These are phyloP conservation scores for Didymella lethalis DNA, from an alignment of 2,329 filamentous ascomycete species.

Conservation along the genomic window DNA sequence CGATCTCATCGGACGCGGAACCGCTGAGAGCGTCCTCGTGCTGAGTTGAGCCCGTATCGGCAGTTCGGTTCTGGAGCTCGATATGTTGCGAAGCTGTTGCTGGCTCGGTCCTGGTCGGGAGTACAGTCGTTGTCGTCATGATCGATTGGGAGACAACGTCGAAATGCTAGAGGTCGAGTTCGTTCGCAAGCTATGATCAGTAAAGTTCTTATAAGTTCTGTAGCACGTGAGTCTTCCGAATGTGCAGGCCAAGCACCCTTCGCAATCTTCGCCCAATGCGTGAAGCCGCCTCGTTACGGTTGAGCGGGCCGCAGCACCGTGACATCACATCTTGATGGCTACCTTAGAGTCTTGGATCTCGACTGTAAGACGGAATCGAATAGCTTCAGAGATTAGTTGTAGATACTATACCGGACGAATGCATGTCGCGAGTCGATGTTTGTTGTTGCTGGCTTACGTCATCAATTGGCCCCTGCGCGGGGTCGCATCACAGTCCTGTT, in stretches of 20 bases:
- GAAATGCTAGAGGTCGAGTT: neutral
- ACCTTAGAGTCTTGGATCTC: neutral
- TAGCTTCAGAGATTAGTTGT: too few relatives aligned
- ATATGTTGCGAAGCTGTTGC: neutral
- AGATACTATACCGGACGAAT: neutral
- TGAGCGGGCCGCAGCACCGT: neutral
- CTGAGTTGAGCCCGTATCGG: neutral
- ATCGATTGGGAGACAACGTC: neutral
- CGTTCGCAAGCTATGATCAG: neutral
- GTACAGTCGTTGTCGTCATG: neutral
- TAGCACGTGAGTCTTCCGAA: neutral
- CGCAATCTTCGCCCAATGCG: constrained; percentile 5
- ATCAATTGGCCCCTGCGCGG: neutral
- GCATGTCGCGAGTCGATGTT: neutral
- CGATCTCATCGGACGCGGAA: neutral
- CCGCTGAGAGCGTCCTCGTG: neutral
- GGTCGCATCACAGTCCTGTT: neutral
- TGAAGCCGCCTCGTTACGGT: neutral
- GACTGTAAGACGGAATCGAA: too few relatives aligned
- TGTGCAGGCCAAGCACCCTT: neutral
- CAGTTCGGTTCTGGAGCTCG: neutral
- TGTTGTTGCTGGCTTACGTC: neutral
- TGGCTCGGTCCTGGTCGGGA: neutral
- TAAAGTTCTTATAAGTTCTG: neutral
- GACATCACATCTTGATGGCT: neutral